Evolutionary conservation across 371 early-diverging fungal genomes (phyloP).

Genomic region (Hamiltosporidium tvaerminnensis): DNA sequence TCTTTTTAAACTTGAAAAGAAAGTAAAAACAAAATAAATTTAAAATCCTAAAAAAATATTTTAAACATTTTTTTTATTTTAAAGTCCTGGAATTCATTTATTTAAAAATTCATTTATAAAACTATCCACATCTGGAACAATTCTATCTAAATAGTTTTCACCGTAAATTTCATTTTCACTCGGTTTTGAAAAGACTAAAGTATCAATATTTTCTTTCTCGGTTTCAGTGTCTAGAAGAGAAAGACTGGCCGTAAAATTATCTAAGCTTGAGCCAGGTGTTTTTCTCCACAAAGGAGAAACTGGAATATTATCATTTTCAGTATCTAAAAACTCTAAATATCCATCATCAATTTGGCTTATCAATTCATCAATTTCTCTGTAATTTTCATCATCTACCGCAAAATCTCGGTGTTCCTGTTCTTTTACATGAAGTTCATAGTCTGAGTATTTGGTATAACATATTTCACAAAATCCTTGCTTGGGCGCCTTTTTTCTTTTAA

Average conservation of each 20-base stretch:
- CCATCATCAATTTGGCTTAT: no score
- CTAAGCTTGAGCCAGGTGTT: background rate
- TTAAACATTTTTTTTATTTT: no score
- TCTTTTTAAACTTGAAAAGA: no score
- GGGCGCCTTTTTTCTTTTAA: constrained; percentile 7
- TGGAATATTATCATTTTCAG: no score
- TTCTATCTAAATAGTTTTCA: background rate
- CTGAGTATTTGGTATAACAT: constrained; percentile 39
- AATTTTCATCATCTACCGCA: constrained; percentile 31
- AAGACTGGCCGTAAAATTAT: background rate
- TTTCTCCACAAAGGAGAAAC: constrained; percentile 1
- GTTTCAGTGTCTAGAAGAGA: background rate
- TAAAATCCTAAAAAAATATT: no score
- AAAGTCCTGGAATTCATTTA: no score
- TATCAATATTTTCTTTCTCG: background rate
- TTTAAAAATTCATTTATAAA: constrained; percentile 5
- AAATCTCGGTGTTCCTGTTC: constrained; percentile 30
- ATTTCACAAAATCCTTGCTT: constrained; percentile 49
- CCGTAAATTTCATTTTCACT: background rate
- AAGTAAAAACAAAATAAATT: no score
- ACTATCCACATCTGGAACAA: background rate
- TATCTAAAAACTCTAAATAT: no score
- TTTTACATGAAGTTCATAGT: constrained; percentile 42
- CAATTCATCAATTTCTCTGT: constrained; percentile 41
- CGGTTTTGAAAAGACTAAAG: background rate